Percentiles rank a stretch among this genome's conserved stretches.
Evolutionary conservation across 2,329 filamentous ascomycete species (phyloP).

Genomic region (Exophiala xenobiotica): DNA sequence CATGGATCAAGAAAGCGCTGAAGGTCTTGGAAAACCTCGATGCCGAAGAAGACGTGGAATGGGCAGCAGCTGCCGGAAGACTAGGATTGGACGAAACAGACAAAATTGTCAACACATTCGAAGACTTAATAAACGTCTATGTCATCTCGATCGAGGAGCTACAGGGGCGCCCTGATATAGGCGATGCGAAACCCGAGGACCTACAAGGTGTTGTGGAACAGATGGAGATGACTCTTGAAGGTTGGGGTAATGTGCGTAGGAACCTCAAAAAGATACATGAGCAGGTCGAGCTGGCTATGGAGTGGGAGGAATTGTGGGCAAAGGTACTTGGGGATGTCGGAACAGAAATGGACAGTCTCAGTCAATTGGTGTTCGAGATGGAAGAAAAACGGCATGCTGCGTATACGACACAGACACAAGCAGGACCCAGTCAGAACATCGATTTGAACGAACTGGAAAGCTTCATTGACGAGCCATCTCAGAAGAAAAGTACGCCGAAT

Average conservation of each 20-base stretch:
- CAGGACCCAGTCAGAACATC: constrained; percentile 57
- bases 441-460: constrained; percentile 90
- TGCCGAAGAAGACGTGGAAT: constrained; percentile 95
- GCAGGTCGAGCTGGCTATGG: constrained; percentile 96
- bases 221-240: constrained; percentile 81
- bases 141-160: constrained; percentile 91
- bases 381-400: constrained; percentile 87
- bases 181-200: constrained; percentile 66
- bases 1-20: constrained; percentile 89
- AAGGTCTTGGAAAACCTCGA: constrained; percentile 87
- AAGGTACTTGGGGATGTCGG: constrained; percentile 91
- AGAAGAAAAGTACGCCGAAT: constrained; percentile 54
- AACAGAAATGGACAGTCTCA: constrained; percentile 77
- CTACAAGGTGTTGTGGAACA: constrained; percentile 74
- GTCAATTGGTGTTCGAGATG: constrained; percentile 90
- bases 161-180: constrained; percentile 75
- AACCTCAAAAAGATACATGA: constrained; percentile 77
- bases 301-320: constrained; percentile 98
- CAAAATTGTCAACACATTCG: constrained; percentile 75
- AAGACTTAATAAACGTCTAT: constrained; percentile 86
- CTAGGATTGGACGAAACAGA: constrained; percentile 58
- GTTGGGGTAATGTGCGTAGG: constrained; percentile 79
- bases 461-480: constrained; percentile 79
- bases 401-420: constrained; percentile 63
- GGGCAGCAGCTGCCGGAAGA: constrained; percentile 81